Evolutionary conservation across 2,329 filamentous ascomycete species (phyloP), one percentile per base, ranked within the genome.

Genomic region (Mycocentrospora acerina): DNA sequence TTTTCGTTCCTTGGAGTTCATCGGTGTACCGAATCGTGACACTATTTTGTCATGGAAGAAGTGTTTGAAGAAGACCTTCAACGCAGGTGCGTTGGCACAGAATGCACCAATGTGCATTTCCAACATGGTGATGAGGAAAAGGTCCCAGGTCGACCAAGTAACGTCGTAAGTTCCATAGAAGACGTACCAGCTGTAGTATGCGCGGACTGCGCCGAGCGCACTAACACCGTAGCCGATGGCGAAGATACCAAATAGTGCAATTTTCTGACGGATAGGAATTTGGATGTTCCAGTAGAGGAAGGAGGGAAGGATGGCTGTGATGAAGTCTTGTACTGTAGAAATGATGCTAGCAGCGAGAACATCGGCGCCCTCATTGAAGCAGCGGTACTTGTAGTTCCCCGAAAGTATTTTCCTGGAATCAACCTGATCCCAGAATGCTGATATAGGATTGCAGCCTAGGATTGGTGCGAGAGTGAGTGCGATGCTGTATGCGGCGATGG

Each of bases 41-140:
- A 40, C 47, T 24, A 60, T 35, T 14, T 37, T 53, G 3, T 60
- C 56, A 4, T 48, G 40, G 51, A 64, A 53, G 46, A 56, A 56
- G 29, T 57, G 49, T 24, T 50, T 57, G 55, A 62, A 62, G 36
- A 64, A 63, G n/a, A 62, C 53, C 25, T 64, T 64, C 7, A 62
- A 41, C 1, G 57, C 51, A 2, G 61, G 61, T 2, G 55, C 55
- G 8, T 63, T 63, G 8, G 60, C 60, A 30, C 61, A 64, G 12
- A 62, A 56, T 6, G 47, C 53, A 1, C 60, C 61, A 9, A 64
- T 46, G 17, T 63, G 55, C 1, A 63, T 35, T 39, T 64, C 60
- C 7, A 63, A 30, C 33, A 63, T 37, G 2, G 51, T 44, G 17
- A 44, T 48, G 1, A 55, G 31, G 14, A 54, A 53, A 4, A 50